phyloP scores from a whole-genome alignment of 768 basidiomycete genomes.

The Russula foetens region DNA sequence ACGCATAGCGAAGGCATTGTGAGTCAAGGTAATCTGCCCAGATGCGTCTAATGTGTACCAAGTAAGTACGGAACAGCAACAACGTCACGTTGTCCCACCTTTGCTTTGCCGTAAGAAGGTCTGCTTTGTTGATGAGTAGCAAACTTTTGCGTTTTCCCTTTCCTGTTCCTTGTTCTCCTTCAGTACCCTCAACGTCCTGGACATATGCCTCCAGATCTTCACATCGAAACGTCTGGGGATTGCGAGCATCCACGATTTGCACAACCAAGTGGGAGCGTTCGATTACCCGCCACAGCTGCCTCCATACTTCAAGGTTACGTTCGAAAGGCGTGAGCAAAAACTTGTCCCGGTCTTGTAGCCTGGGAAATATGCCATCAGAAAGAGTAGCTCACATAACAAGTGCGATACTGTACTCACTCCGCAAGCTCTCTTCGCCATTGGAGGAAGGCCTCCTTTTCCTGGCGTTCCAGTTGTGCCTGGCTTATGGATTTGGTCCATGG shows the following conservation, averaged over 20 bases:
- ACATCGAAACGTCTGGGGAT: constrained; percentile 87
- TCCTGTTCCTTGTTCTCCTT: constrained; percentile 73
- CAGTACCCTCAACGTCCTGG: constrained; percentile 70
- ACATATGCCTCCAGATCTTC: constrained; percentile 88
- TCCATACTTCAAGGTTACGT: constrained; percentile 96
- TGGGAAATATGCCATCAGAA: constrained; percentile 24
- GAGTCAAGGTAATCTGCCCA: constrained; percentile 93
- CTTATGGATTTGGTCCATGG: constrained; percentile 83
- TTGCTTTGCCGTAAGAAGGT: constrained; percentile 80
- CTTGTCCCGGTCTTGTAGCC: constrained; percentile 79
- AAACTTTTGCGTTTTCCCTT: constrained; percentile 65
- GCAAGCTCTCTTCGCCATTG: constrained; percentile 92
- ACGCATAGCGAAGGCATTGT: constrained; percentile 70
- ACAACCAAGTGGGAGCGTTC: constrained; percentile 93
- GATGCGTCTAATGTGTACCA: constrained; percentile 39
- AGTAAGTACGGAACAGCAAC: background rate
- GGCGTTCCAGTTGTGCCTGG: constrained; percentile 68
- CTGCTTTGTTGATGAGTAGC: constrained; percentile 92
- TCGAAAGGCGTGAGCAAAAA: constrained; percentile 95
- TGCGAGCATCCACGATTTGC: constrained; percentile 94
- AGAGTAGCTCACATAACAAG: background rate
- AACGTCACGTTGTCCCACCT: constrained; percentile 41
- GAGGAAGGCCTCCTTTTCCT: constrained; percentile 85
- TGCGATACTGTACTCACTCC: constrained; percentile 44
- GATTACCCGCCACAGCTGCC: constrained; percentile 94